phyloP scores from a whole-genome alignment of 2,329 filamentous ascomycete genomes.

The Pseudopithomyces maydicus region DNA sequence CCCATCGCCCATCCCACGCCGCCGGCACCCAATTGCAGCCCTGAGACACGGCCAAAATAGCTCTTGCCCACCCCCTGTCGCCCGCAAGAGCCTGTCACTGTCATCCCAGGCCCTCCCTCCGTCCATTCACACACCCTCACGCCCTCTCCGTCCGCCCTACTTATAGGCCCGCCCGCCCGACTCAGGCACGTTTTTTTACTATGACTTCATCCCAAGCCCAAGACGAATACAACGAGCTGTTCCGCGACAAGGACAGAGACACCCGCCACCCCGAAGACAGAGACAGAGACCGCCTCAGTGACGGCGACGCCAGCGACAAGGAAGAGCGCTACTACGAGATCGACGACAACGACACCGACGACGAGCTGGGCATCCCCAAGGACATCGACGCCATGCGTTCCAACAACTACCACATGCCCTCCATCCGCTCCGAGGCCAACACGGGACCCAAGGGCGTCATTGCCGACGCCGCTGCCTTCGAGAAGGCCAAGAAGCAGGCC shows the following conservation, averaged over 20 bases:
- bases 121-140: neutral
- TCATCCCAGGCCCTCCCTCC: slow-evolving; percentile 15
- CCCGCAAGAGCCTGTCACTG: slow-evolving; percentile 20
- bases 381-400: slow-evolving; percentile 59
- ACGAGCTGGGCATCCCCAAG: slow-evolving; percentile 50
- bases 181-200: slow-evolving; percentile 22
- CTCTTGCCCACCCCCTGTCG: slow-evolving; percentile 9
- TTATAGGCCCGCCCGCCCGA: slow-evolving; percentile 27
- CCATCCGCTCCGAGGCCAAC: slow-evolving; percentile 69
- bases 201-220: slow-evolving; percentile 54
- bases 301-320: slow-evolving; percentile 55
- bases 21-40: slow-evolving; percentile 24
- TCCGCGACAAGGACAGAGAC: slow-evolving; percentile 52
- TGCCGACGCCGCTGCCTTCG: slow-evolving; percentile 78
- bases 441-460: slow-evolving; percentile 89
- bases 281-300: slow-evolving; percentile 62
- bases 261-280: slow-evolving; percentile 55
- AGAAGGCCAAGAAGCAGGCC: slow-evolving; percentile 60
- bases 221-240: slow-evolving; percentile 58
- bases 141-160: slow-evolving; percentile 18
- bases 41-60: slow-evolving; percentile 18
- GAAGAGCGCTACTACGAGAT: slow-evolving; percentile 62
- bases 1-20: neutral
- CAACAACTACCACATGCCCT: slow-evolving; percentile 61
- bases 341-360: slow-evolving; percentile 58